phyloP scores from a whole-genome alignment of 1,284 basidiomycete genomes.

The Ceratobasidium sp. region DNA sequence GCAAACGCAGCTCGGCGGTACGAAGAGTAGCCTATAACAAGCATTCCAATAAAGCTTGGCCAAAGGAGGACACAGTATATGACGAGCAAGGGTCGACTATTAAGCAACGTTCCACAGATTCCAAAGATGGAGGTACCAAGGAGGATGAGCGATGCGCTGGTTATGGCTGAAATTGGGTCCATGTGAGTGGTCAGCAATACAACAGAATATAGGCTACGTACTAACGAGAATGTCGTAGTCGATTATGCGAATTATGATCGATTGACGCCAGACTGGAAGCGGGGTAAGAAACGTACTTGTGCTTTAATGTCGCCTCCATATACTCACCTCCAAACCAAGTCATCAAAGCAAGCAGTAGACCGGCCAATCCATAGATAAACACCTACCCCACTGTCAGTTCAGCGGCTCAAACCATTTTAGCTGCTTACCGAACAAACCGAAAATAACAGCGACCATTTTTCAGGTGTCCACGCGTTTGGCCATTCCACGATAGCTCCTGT shows the following conservation, averaged over 20 bases:
- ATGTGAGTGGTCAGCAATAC: neutral
- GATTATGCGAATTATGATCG: slow-evolving; percentile 69
- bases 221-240: slow-evolving; percentile 69
- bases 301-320: neutral
- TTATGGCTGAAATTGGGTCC: slow-evolving; percentile 66
- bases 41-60: slow-evolving; percentile 73
- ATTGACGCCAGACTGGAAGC: slow-evolving; percentile 53
- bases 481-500: slow-evolving; percentile 42
- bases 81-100: slow-evolving; percentile 80
- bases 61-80: slow-evolving; percentile 80
- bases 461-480: slow-evolving; percentile 63
- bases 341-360: slow-evolving; percentile 65
- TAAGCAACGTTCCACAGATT: slow-evolving; percentile 75
- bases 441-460: slow-evolving; percentile 71
- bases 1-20: slow-evolving; percentile 80
- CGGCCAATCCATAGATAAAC: slow-evolving; percentile 66
- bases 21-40: slow-evolving; percentile 76
- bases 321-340: slow-evolving; percentile 73
- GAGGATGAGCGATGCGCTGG: slow-evolving; percentile 70
- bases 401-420: neutral
- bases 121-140: slow-evolving; percentile 76
- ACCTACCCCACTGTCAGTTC: slow-evolving; percentile 42
- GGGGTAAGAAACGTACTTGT: slow-evolving; percentile 12
- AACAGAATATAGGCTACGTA: slow-evolving; percentile 22
- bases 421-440: slow-evolving; percentile 64